Conservation (phyloP, 2,329 filamentous ascomycete species). For the Didymella pinodella region DNA sequence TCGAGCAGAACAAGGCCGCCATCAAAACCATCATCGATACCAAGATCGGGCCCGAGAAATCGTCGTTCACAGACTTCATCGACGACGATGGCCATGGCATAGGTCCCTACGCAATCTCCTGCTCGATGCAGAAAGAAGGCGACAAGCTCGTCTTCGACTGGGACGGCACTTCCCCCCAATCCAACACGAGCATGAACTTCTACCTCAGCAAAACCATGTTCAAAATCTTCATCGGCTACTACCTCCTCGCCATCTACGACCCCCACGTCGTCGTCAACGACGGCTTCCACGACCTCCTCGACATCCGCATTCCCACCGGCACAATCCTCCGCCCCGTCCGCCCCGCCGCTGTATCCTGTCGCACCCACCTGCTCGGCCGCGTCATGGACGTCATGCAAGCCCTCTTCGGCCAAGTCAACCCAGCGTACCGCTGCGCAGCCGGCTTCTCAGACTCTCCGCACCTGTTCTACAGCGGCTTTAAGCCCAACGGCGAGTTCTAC, state of each 20-base stretch:
- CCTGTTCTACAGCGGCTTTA: slow-evolving; percentile 61
- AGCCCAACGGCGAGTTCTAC: slow-evolving; percentile 58
- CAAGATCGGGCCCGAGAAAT: slow-evolving; percentile 54
- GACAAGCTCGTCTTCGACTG: slow-evolving; percentile 59
- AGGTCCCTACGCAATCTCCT: slow-evolving; percentile 58
- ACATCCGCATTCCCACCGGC: slow-evolving; percentile 57
- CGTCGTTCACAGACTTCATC: slow-evolving; percentile 59
- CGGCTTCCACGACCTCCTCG: slow-evolving; percentile 60
- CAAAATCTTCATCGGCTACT: slow-evolving; percentile 61
- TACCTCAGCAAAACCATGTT: slow-evolving; percentile 60
- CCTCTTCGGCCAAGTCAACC: slow-evolving; percentile 58
- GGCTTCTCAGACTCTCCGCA: slow-evolving; percentile 61
- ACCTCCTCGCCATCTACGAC: slow-evolving; percentile 59
- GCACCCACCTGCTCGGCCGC: slow-evolving; percentile 59
- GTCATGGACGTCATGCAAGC: slow-evolving; percentile 61
- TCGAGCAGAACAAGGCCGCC: slow-evolving; percentile 55
- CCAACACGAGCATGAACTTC: slow-evolving; percentile 58
- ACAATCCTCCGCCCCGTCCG: slow-evolving; percentile 57
- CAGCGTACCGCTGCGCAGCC: slow-evolving; percentile 57
- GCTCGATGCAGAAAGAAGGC: slow-evolving; percentile 57
- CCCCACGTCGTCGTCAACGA: slow-evolving; percentile 61
- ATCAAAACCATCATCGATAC: slow-evolving; percentile 58
- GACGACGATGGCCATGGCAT: slow-evolving; percentile 59
- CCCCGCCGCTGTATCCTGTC: slow-evolving; percentile 57
- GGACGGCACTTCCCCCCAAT: slow-evolving; percentile 59